A percentile compares a stretch with the other conserved stretches of the same genome.
phyloP scores from a whole-genome alignment of 2,329 filamentous ascomycete species.

The Leptosphaerulina australis region DNA sequence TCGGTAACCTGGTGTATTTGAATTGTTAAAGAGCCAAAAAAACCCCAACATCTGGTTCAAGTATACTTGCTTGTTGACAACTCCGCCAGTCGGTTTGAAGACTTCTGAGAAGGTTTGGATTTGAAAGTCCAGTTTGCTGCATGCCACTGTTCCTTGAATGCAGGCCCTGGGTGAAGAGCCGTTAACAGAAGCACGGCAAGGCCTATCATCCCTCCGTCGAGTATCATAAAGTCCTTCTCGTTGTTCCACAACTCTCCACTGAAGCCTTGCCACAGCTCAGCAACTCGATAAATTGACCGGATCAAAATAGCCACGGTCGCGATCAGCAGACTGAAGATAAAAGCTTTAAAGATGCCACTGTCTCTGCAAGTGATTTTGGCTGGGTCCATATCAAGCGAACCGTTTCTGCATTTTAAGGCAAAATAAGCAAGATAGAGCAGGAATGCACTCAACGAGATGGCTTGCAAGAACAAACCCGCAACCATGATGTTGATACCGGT shows the following conservation, averaged over 20 bases:
- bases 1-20: too few relatives aligned
- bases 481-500: conserved; percentile 59
- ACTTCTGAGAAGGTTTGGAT: too few relatives aligned
- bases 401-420: background rate
- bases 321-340: background rate
- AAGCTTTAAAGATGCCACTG: background rate
- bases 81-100: too few relatives aligned
- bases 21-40: too few relatives aligned
- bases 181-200: conserved; percentile 51
- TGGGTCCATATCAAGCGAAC: background rate
- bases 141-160: conserved; percentile 1
- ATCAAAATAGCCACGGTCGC: conserved; percentile 51
- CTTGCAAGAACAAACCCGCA: conserved; percentile 59
- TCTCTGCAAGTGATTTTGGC: background rate
- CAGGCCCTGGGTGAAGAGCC: conserved; percentile 48
- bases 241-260: conserved; percentile 50
- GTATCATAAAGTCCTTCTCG: conserved; percentile 51
- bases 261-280: conserved; percentile 52
- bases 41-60: too few relatives aligned
- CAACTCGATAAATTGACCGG: conserved; percentile 52
- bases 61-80: too few relatives aligned
- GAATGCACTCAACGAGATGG: conserved; percentile 54
- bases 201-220: conserved; percentile 56
- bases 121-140: background rate
- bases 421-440: too few relatives aligned